Base-by-base conservation (phyloP, 2,329 filamentous ascomycete species). In the Amylocarpus encephaloides region DNA sequence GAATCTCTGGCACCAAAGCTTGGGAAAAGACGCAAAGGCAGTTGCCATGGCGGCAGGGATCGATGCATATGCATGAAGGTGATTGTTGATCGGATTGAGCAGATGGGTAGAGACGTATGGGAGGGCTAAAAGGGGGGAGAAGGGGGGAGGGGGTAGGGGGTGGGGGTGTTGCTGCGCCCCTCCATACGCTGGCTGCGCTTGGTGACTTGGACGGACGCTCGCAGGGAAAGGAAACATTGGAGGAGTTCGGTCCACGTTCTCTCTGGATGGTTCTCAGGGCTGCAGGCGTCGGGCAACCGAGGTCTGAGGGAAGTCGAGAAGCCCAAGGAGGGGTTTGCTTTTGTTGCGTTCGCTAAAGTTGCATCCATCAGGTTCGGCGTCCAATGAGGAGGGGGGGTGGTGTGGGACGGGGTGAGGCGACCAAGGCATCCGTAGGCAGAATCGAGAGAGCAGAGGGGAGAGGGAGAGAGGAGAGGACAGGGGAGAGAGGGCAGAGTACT, bases 251-350 rank as follows among this genome's bases (percentile, higher is more conserved):
- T 36, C 34, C 34, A 36, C 9, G 34, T 13, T 13, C 34, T 36
- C 15, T 4, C 34, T 36, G 15, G 11, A 13, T 36, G 15, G 38
- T 19, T 26, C 22, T 4, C 4, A 26, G 4, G 30, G 45, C 54
- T 57, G 54, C 54, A 53, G 35, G 47, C 48, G 51, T 35, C 35
- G 50, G 50, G 50, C 50, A 49, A 41, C 38, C 38, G 33, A 36
- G 22, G 15, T 36, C 12, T 43, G 15, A 33, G 38, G 29, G 19
- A 41, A 18, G 16, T 18, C 32, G 36, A 48, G 16, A 50, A 34
- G 26, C 39, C 40, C 15, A 32, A 42, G 40, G 41, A 42, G 26
- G n/a, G 18, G 33, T 44, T 44, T 44, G 26, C 42, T 30, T 13
- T 43, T 19, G 9, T 39, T 42, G 5, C 39, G 19, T 42, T 42